phyloP scores from a whole-genome alignment of 805 yeast genomes.

The Schwanniomyces yamadae region DNA sequence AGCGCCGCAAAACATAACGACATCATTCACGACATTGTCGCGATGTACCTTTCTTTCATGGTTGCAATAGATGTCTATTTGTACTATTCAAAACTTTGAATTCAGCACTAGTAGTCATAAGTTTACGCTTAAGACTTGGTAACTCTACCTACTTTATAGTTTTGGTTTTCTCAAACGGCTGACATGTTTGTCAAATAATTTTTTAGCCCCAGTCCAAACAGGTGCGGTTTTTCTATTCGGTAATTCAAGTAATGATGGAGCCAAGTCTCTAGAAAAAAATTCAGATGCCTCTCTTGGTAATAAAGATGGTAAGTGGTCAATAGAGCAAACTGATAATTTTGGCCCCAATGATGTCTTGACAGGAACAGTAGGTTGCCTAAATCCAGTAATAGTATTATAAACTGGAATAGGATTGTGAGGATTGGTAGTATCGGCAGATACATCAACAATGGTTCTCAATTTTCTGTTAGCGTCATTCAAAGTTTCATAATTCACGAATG shows the following conservation, averaged over 20 bases:
- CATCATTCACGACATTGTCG: no score
- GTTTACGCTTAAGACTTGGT: no score
- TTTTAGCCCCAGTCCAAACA: constrained; percentile 90
- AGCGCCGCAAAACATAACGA: no score
- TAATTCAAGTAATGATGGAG: constrained; percentile 85
- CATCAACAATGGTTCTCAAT: constrained; percentile 92
- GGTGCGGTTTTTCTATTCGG: constrained; percentile 80
- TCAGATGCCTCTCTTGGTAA: constrained; percentile 98
- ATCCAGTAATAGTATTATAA: constrained; percentile 84
- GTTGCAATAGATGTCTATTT: no score
- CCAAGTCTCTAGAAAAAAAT: constrained; percentile 78
- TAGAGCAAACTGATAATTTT: constrained; percentile 85
- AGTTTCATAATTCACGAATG: constrained; percentile 71
- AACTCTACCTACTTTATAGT: no score
- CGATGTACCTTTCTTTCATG: no score
- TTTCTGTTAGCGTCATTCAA: constrained; percentile 70
- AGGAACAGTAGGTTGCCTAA: constrained; percentile 83
- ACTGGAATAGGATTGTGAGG: constrained; percentile 98
- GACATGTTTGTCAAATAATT: constrained; percentile 80
- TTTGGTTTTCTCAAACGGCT: constrained; percentile 70
- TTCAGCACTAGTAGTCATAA: no score
- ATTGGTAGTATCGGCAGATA: constrained; percentile 97
- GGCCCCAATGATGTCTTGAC: constrained; percentile 83
- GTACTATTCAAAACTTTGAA: no score
- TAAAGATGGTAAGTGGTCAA: constrained; percentile 93